Base-by-base conservation (phyloP, 2,329 filamentous ascomycete species). In the Lizonia empirigonia region DNA sequence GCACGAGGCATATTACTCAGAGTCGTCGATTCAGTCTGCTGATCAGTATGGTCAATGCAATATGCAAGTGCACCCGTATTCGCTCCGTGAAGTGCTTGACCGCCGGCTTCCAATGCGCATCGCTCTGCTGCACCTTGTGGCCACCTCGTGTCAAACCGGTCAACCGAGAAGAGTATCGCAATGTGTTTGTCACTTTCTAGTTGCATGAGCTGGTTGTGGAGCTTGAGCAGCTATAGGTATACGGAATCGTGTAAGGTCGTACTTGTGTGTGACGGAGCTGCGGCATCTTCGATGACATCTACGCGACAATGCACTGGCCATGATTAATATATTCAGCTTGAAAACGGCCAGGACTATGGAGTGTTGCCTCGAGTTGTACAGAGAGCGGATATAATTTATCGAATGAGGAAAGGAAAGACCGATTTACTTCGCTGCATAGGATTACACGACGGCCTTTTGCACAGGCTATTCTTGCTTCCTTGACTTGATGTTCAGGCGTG, bases 391-490 rank as follows among this genome's bases (percentile, higher is more conserved):
- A 41, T 19, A 13, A n/a, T n/a, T n/a, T n/a, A n/a, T n/a, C n/a
- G n/a, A n/a, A n/a, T n/a, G n/a, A n/a, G n/a, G n/a, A n/a, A n/a
- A n/a, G n/a, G n/a, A n/a, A n/a, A n/a, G n/a, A n/a, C n/a, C n/a
- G n/a, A n/a, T n/a, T n/a, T n/a, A n/a, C n/a, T n/a, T n/a, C n/a
- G n/a, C n/a, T n/a, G n/a, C n/a, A n/a, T n/a, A n/a, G n/a, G n/a
- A n/a, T n/a, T n/a, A n/a, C n/a, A n/a, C n/a, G n/a, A n/a, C n/a
- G n/a, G n/a, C n/a, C n/a, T n/a, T n/a, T n/a, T n/a, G n/a, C n/a
- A n/a, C n/a, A 50, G 27, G 39, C 47, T 42, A 37, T 24, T 26
- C 18, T 36, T 42, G 33, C 38, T 24, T n/a, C n/a, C 41, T 2
- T 15, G 35, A 4, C 23, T 2, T 7, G 4, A 24, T 16, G 6